Percentiles rank a stretch among this genome's conserved stretches.
phyloP scores from a whole-genome alignment of 805 yeast species.

The Candida multigemmis region DNA sequence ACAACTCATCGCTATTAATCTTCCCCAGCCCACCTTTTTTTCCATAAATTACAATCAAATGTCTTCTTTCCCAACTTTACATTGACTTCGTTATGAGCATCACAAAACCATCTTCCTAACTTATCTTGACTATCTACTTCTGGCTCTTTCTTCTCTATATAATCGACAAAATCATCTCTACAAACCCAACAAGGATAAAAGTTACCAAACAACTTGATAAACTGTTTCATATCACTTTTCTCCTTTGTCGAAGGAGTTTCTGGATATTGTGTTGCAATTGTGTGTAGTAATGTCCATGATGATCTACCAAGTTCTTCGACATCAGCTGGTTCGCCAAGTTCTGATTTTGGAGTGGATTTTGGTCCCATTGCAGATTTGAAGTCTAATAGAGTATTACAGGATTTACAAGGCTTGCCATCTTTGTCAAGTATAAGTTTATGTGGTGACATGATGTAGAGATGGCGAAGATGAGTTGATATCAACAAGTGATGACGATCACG shows the following conservation, averaged over 20 bases:
- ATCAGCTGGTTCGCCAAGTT: constrained; percentile 58
- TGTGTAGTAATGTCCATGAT: constrained; percentile 88
- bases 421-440: too few relatives aligned
- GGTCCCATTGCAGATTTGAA: constrained; percentile 51
- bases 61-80: constrained; percentile 72
- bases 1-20: constrained; percentile 18
- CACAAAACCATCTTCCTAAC: constrained; percentile 86
- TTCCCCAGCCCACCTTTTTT: constrained; percentile 95
- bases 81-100: constrained; percentile 93
- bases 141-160: constrained; percentile 46
- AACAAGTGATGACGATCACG: too few relatives aligned
- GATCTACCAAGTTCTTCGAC: constrained; percentile 72
- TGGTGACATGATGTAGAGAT: too few relatives aligned
- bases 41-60: constrained; percentile 88
- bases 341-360: constrained; percentile 1
- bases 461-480: too few relatives aligned
- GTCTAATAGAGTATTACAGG: constrained; percentile 78
- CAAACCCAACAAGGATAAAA: constrained; percentile 94
- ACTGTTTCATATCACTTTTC: constrained; percentile 64
- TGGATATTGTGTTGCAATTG: constrained; percentile 87
- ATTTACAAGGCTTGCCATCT: constrained; percentile 92
- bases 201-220: constrained; percentile 61
- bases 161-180: constrained; percentile 71
- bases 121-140: constrained; percentile 60
- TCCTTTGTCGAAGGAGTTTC: constrained; percentile 49